These are phyloP conservation scores for Lunularia cruciata DNA, from an alignment of 225 moss, liverwort and hornwort genomes.

Conservation along the genomic window DNA sequence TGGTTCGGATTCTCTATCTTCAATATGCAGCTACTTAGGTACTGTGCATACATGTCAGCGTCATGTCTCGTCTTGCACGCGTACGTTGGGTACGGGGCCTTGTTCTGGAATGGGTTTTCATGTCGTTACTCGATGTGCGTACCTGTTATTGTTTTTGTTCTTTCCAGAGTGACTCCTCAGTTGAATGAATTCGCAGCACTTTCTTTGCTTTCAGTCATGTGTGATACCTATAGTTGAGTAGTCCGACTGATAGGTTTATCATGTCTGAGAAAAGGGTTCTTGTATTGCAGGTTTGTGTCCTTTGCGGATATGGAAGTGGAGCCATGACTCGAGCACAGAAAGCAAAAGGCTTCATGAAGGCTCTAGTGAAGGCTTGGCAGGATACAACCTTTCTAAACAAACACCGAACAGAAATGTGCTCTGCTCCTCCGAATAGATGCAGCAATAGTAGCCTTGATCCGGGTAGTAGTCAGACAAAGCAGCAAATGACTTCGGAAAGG, in stretches of 20 bases:
- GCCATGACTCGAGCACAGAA: conserved; percentile 96
- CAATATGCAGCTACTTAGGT: too few species aligned
- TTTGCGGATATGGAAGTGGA: conserved; percentile 90
- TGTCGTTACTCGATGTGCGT: too few species aligned
- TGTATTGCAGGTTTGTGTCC: conserved; percentile 65
- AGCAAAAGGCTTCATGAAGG: conserved; percentile 65
- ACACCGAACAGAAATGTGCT: background rate
- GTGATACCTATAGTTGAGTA: too few species aligned
- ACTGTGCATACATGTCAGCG: too few species aligned
- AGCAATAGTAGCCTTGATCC: conserved; percentile 4
- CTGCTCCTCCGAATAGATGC: background rate
- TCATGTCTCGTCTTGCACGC: too few species aligned
- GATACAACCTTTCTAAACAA: conserved; percentile 38
- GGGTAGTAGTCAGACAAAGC: background rate
- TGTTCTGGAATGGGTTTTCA: too few species aligned
- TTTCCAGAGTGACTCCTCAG: background rate
- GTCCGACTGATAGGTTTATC: too few species aligned
- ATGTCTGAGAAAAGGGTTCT: too few species aligned
- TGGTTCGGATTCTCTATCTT: too few species aligned
- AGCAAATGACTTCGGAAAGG: conserved; percentile 6
- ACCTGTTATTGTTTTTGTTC: background rate
- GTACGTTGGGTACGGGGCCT: background rate
- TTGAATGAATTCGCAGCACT: too few species aligned
- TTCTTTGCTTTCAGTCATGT: too few species aligned
- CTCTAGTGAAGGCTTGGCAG: conserved; percentile 70